Conservation (phyloP, 2,329 filamentous ascomycete species). For the Diaporthe eres region DNA sequence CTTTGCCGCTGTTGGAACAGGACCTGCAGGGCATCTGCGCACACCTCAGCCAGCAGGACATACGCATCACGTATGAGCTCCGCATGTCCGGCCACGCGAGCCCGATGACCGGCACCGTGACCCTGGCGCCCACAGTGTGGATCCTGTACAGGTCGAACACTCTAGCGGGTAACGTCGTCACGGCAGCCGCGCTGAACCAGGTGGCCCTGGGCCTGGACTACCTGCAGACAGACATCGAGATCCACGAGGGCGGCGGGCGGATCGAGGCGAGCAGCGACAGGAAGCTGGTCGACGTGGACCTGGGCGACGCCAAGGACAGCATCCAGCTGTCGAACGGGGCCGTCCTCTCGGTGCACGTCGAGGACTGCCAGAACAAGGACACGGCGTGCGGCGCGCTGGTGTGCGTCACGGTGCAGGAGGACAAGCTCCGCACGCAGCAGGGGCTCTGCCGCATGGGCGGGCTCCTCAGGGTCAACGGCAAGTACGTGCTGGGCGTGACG, state of each 20-base stretch:
- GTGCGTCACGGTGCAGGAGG: constrained; percentile 30
- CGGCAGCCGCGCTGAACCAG: constrained; percentile 23
- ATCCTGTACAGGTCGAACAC: constrained; percentile 28
- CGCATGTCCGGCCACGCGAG: constrained; percentile 37
- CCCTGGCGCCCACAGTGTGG: constrained; percentile 35
- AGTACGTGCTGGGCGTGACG: constrained; percentile 36
- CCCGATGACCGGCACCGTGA: neutral
- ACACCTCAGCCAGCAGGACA: constrained; percentile 35
- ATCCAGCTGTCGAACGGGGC: constrained; percentile 30
- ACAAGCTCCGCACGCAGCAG: neutral
- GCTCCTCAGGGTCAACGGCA: constrained; percentile 39
- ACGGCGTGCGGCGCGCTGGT: constrained; percentile 36
- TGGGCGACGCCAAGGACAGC: constrained; percentile 27
- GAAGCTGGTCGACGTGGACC: constrained; percentile 17
- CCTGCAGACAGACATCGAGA: constrained; percentile 33
- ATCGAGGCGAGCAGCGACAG: constrained; percentile 32
- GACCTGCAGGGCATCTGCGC: constrained; percentile 31
- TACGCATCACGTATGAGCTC: constrained; percentile 36
- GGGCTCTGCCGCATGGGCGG: constrained; percentile 37
- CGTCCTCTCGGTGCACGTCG: constrained; percentile 35
- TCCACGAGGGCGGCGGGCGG: constrained; percentile 36
- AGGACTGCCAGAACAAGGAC: neutral
- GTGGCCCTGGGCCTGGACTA: constrained; percentile 33
- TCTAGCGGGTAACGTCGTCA: neutral
- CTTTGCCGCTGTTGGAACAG: constrained; percentile 34